These are phyloP conservation scores for Paxillus rubicundulus DNA, from an alignment of 768 basidiomycete species.

Conservation along the genomic window DNA sequence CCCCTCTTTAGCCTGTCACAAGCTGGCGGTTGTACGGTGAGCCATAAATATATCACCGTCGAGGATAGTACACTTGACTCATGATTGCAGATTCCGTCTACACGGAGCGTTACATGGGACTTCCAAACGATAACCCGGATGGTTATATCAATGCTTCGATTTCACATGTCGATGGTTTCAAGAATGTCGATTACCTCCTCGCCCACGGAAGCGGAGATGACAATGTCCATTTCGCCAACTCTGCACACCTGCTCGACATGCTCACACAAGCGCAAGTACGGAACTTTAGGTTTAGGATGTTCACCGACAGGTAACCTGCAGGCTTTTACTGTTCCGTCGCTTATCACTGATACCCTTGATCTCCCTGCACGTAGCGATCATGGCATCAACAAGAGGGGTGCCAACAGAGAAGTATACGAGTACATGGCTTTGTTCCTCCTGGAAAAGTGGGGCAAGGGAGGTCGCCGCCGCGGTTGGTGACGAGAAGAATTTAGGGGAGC, in stretches of 20 bases:
- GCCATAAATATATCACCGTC: constrained; percentile 15
- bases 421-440: constrained; percentile 80
- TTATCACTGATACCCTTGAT: constrained; percentile 7
- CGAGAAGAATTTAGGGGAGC: not conserved
- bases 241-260: constrained; percentile 90
- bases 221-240: constrained; percentile 93
- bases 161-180: constrained; percentile 84
- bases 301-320: constrained; percentile 80
- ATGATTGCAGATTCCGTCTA: constrained; percentile 77
- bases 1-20: constrained; percentile 65
- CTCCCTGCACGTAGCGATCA: constrained; percentile 62
- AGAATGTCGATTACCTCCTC: constrained; percentile 74
- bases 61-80: not conserved
- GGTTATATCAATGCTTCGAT: constrained; percentile 93
- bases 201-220: constrained; percentile 96
- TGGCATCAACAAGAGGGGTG: constrained; percentile 67
- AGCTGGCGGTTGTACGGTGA: constrained; percentile 81
- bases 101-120: constrained; percentile 95
- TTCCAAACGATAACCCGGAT: constrained; percentile 69
- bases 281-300: constrained; percentile 88
- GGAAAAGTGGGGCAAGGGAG: constrained; percentile 93
- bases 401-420: constrained; percentile 81
- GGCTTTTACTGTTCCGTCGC: not conserved
- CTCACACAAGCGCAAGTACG: constrained; percentile 74
- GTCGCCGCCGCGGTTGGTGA: constrained; percentile 61